phyloP scores from a whole-genome alignment of 108 stramenopile species.

The Skeletonema potamos region DNA sequence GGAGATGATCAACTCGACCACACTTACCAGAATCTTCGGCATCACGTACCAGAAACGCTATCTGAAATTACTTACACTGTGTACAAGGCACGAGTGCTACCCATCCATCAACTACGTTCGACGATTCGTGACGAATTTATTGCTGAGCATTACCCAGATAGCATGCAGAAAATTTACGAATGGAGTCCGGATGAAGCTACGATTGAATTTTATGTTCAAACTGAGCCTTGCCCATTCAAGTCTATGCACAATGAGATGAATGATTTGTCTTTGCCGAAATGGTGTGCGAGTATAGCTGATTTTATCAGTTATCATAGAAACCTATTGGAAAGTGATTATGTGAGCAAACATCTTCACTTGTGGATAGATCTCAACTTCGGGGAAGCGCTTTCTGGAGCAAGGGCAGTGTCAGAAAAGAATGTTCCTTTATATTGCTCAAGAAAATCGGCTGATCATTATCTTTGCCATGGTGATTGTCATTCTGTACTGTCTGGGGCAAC shows the following conservation, averaged over 20 bases:
- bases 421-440: conserved; percentile 32
- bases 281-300: conserved; percentile 30
- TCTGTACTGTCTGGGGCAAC: neutral
- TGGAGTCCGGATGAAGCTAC: conserved; percentile 83
- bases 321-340: conserved; percentile 54
- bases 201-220: conserved; percentile 61
- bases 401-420: conserved; percentile 63
- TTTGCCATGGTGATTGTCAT: conserved; percentile 19
- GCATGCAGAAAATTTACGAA: conserved; percentile 57
- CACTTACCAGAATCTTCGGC: conserved; percentile 54
- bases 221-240: conserved; percentile 47
- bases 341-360: conserved; percentile 52
- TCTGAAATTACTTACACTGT: conserved; percentile 71
- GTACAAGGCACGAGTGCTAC: conserved; percentile 57
- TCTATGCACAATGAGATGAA: conserved; percentile 44
- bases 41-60: conserved; percentile 69
- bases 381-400: conserved; percentile 46
- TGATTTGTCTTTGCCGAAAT: conserved; percentile 34
- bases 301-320: conserved; percentile 52
- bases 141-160: conserved; percentile 66
- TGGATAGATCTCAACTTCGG: conserved; percentile 80
- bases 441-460: neutral
- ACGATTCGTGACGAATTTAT: conserved; percentile 64
- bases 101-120: conserved; percentile 39
- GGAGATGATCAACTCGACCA: conserved; percentile 76